Percentiles rank a stretch among this genome's conserved stretches.
These are phyloP conservation scores for Suillus occidentalis DNA, from an alignment of 768 basidiomycete genomes.

Conservation along the genomic window DNA sequence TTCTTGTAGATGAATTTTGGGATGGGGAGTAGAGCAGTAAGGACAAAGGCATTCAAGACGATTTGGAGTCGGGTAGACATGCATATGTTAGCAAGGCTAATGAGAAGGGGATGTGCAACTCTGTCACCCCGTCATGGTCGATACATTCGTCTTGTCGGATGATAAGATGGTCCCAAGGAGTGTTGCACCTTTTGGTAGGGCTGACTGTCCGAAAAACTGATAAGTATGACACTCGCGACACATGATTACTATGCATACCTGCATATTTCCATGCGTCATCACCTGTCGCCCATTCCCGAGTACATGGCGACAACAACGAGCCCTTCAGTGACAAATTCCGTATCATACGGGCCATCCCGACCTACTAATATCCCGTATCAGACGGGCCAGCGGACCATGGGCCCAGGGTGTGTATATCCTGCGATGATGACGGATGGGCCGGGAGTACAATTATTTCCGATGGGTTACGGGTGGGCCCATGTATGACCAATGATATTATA, in stretches of 20 bases:
- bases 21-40: conserved; percentile 12
- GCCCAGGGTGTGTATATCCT: no score
- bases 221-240: neutral
- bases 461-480: no score
- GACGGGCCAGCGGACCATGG: no score
- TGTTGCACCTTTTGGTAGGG: conserved; percentile 20
- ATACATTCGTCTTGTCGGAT: conserved; percentile 36
- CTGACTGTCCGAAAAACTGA: conserved; percentile 11
- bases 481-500: no score
- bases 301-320: conserved; percentile 13
- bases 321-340: no score
- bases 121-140: conserved; percentile 29
- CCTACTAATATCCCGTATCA: no score
- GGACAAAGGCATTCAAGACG: conserved; percentile 25
- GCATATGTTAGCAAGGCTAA: conserved; percentile 33
- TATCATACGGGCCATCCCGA: no score
- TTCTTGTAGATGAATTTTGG: conserved; percentile 24
- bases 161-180: conserved; percentile 27
- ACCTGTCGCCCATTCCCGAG: conserved; percentile 22
- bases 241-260: conserved; percentile 17
- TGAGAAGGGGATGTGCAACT: conserved; percentile 31
- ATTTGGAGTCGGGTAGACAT: conserved; percentile 28
- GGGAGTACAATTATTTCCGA: no score
- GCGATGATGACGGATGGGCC: no score
- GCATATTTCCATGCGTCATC: conserved; percentile 14